These are phyloP conservation scores for Ustilago loliicola DNA, from an alignment of 1,284 basidiomycete genomes.

Conservation along the genomic window DNA sequence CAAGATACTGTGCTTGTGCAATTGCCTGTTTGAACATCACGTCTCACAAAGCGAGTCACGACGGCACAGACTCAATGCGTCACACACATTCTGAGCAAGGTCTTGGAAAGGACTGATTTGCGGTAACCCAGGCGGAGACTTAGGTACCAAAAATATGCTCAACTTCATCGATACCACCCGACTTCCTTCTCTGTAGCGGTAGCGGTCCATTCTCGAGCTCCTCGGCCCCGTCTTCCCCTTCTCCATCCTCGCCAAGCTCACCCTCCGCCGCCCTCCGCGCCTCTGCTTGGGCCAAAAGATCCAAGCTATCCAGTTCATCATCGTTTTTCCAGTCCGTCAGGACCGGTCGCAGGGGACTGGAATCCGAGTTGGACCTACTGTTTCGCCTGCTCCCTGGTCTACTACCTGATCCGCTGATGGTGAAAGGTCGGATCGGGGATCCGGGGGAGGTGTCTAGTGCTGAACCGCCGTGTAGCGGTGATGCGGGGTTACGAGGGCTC, in stretches of 20 bases:
- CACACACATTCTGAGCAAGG: neutral
- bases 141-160: slow-evolving; percentile 63
- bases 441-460: slow-evolving; percentile 39
- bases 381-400: slow-evolving; percentile 44
- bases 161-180: slow-evolving; percentile 65
- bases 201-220: slow-evolving; percentile 11
- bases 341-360: slow-evolving; percentile 58
- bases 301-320: slow-evolving; percentile 47
- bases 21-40: neutral
- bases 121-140: no score
- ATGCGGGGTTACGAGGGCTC: slow-evolving; percentile 15
- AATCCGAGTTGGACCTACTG: slow-evolving; percentile 46
- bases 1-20: neutral
- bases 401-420: slow-evolving; percentile 19
- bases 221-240: slow-evolving; percentile 33
- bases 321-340: slow-evolving; percentile 62
- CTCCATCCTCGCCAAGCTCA: slow-evolving; percentile 32
- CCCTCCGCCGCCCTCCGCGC: slow-evolving; percentile 45
- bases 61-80: neutral
- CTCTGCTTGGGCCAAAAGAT: slow-evolving; percentile 39
- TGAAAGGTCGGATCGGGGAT: slow-evolving; percentile 39
- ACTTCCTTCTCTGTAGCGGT: slow-evolving; percentile 56
- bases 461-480: slow-evolving; percentile 16
- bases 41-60: neutral
- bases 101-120: no score